Evolutionary conservation across 2,329 filamentous ascomycete species (phyloP), one percentile per base, ranked within the genome.

Genomic region (Aspergillus quadricinctus): DNA sequence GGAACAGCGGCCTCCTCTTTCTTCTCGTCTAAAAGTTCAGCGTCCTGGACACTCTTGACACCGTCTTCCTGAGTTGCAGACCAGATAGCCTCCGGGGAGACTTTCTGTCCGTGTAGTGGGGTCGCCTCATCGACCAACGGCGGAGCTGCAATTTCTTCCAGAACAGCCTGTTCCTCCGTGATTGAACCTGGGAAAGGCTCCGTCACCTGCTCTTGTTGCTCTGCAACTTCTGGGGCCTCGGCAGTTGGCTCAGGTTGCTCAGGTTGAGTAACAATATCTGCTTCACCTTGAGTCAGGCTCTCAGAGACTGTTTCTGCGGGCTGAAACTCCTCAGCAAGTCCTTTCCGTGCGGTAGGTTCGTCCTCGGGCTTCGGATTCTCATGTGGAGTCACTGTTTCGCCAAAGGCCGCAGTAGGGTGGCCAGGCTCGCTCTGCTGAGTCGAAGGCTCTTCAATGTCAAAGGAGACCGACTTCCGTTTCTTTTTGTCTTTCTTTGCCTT

Each of bases 401-500:
- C 10, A 29, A 27, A 10, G 19, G 53, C 19, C 8, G 25, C 43
- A 45, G 27, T 6, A 29, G 55, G 17, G n/a, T 61, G 51, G 35
- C 7, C 48, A 5, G 50, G 14, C 14, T 60, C 59, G 7, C 41
- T 28, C 25, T 31, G 14, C 31, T 61, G 29, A 17, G 14, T 21
- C 14, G 37, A 23, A 3, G 64, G 40, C 31, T 64, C 62, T 14
- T 61, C 65, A 48, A 67, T 69, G 54, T 69, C 68, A 11, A 63
- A 59, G 7, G 59, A 55, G n/a, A 64, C 61, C 23, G 61, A 64
- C 50, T 68, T 61, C 53, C 64, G 59, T 46, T 66, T 69, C 41
- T 70, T 70, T 60, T 66, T 70, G 31, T 67, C 68, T 58, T 78
- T 80, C 67, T 78, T 78, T 9, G 68, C 67, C 61, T 75, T 78